Conservation (phyloP, 805 yeast species). For the Saccharomycopsis selenospora region DNA sequence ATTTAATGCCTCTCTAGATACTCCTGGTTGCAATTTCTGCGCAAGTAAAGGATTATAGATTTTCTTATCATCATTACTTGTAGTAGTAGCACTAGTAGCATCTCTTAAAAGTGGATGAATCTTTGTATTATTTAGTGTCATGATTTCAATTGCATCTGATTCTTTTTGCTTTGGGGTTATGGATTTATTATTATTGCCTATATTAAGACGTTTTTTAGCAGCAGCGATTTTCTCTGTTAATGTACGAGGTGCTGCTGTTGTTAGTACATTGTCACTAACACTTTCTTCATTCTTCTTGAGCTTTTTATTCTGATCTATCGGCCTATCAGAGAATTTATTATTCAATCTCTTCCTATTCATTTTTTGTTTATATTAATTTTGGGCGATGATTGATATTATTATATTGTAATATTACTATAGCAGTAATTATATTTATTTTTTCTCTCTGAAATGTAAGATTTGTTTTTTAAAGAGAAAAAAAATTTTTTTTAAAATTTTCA, state of each 20-base stretch:
- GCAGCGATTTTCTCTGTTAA: conserved; percentile 7
- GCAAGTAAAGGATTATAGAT: conserved; percentile 5
- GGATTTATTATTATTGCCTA: too few relatives aligned
- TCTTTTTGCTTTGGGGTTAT: background rate
- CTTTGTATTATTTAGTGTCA: conserved; percentile 23
- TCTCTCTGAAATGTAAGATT: too few relatives aligned
- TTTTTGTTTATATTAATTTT: too few relatives aligned
- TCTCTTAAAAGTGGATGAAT: conserved; percentile 29
- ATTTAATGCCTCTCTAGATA: conserved; percentile 27
- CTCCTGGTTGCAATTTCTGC: conserved; percentile 9
- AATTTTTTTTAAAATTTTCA: too few relatives aligned
- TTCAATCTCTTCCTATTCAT: background rate
- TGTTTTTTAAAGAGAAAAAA: too few relatives aligned
- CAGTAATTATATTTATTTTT: too few relatives aligned
- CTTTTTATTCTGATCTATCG: background rate
- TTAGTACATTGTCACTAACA: too few relatives aligned
- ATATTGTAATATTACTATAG: too few relatives aligned
- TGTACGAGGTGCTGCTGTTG: background rate
- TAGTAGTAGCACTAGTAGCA: background rate
- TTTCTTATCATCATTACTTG: background rate
- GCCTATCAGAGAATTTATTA: background rate
- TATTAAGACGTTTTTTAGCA: conserved; percentile 4
- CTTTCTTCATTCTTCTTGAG: too few relatives aligned
- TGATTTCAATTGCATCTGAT: background rate
- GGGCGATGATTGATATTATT: too few relatives aligned